Conservation (phyloP, 768 basidiomycete genomes). For the Xerocomus potaroensis region DNA sequence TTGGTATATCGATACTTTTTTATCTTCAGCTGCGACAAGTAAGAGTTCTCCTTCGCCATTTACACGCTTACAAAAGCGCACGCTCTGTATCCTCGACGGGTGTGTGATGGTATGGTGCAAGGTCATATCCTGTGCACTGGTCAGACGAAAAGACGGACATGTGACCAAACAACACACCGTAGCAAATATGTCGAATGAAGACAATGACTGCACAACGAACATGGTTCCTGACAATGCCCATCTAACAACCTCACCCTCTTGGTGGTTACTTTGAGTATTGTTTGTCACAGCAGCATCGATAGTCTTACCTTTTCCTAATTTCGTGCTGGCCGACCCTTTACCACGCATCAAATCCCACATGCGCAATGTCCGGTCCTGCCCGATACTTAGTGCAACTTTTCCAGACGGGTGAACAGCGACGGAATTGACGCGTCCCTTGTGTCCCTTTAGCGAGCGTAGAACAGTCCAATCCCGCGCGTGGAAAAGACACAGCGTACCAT, state of each 20-base stretch:
- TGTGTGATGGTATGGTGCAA: conserved; percentile 71
- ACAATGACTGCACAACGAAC: conserved; percentile 76
- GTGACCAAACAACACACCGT: conserved; percentile 45
- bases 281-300: background rate
- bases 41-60: conserved; percentile 61
- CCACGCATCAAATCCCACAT: conserved; percentile 99
- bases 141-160: background rate
- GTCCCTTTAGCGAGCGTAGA: conserved; percentile 82
- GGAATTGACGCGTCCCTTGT: conserved; percentile 88
- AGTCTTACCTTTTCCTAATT: conserved; percentile 75
- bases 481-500: conserved; percentile 88
- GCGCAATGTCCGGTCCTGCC: conserved; percentile 80
- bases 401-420: conserved; percentile 92
- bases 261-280: background rate
- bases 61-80: conserved; percentile 66
- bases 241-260: conserved; percentile 90
- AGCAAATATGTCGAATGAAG: conserved; percentile 76
- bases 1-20: conserved; percentile 76
- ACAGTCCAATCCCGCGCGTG: conserved; percentile 92
- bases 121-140: conserved; percentile 62
- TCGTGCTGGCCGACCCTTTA: conserved; percentile 82
- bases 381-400: conserved; percentile 87
- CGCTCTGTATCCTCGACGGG: conserved; percentile 78
- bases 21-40: conserved; percentile 86
- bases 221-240: conserved; percentile 78